Base-by-base conservation (phyloP, 176 grass and related monocot species). In the Stipa capillata region DNA sequence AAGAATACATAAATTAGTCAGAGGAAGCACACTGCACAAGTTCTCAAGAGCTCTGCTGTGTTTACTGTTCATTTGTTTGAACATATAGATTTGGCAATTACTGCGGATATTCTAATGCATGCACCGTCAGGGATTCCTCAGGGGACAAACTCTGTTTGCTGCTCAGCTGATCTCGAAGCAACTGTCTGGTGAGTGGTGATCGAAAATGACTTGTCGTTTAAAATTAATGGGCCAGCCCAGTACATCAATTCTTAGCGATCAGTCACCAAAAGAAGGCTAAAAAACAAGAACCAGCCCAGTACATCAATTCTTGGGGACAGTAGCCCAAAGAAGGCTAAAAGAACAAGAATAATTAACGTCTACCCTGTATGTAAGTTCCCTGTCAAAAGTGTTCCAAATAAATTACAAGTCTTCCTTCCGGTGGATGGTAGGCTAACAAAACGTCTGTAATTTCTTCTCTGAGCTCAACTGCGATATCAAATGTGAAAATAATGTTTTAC, bases 141-240 rank as follows among this genome's bases (percentile, higher is more conserved):
- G n/a, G n/a, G n/a, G n/a, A n/a, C n/a, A n/a, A n/a, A n/a, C n/a
- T n/a, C n/a, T n/a, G n/a, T n/a, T n/a, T n/a, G 41, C 45, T 64
- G 36, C 20, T 48, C 55, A 27, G 35, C n/a, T 77, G 40, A 4
- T 29, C 51, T 49, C 31, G 21, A 28, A 64, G 36, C 45, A 64
- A 42, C 36, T 23, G 27, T 29, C 58, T 9, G 48, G 16, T 8
- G 13, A 34, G 29, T n/a, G 49, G 45, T 6, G 27, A 43, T 54
- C 18, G 72, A 48, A 84, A 68, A 57, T 77, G 61, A 74, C 74
- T 68, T 69, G 39, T 37, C 40, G 41, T 72, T 72, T 49, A 57
- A 61, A 49, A 29, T 37, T 72, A 72, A 60, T 17, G 67, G 18
- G 39, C 51, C 72, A 84, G 17, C 33, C 49, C 61, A 35, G 21